phyloP scores from a whole-genome alignment of 257 asterid species.

The Scutellaria galericulata region DNA sequence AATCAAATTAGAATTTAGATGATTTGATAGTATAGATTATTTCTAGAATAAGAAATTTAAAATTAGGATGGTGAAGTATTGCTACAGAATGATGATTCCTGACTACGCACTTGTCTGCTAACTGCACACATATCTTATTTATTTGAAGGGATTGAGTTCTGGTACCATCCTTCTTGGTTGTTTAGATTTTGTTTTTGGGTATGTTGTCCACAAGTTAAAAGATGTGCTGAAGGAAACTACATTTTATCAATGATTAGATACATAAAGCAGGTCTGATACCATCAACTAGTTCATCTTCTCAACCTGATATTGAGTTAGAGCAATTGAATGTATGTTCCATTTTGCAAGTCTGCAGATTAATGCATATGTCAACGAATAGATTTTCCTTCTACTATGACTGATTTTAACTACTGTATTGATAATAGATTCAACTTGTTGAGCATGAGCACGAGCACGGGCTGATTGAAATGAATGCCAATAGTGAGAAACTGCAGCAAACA shows the following conservation, averaged over 20 bases:
- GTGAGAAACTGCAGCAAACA: constrained; percentile 81
- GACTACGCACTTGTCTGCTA: background rate
- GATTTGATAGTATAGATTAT: constrained; percentile 3
- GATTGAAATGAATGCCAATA: constrained; percentile 88
- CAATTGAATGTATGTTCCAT: constrained; percentile 75
- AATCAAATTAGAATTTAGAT: constrained; percentile 1
- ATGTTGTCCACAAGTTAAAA: constrained; percentile 69
- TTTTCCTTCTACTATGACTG: constrained; percentile 20
- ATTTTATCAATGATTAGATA: constrained; percentile 89
- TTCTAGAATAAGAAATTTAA: background rate
- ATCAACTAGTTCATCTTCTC: constrained; percentile 70
- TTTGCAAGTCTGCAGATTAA: constrained; percentile 21
- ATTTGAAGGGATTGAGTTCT: constrained; percentile 21
- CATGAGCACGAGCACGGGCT: constrained; percentile 98
- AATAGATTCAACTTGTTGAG: constrained; percentile 79
- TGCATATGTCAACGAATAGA: background rate
- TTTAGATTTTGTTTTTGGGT: constrained; percentile 28
- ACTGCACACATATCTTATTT: constrained; percentile 13
- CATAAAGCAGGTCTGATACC: constrained; percentile 81
- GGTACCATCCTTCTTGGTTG: constrained; percentile 27
- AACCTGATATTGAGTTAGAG: constrained; percentile 86
- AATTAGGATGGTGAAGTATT: background rate
- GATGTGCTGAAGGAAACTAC: constrained; percentile 97
- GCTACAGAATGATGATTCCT: background rate
- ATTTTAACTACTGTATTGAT: constrained; percentile 19